A percentile compares a stretch with the other conserved stretches of the same genome.
These are phyloP conservation scores for Ustilago crameri DNA, from an alignment of 1,284 basidiomycete genomes.

Conservation along the genomic window DNA sequence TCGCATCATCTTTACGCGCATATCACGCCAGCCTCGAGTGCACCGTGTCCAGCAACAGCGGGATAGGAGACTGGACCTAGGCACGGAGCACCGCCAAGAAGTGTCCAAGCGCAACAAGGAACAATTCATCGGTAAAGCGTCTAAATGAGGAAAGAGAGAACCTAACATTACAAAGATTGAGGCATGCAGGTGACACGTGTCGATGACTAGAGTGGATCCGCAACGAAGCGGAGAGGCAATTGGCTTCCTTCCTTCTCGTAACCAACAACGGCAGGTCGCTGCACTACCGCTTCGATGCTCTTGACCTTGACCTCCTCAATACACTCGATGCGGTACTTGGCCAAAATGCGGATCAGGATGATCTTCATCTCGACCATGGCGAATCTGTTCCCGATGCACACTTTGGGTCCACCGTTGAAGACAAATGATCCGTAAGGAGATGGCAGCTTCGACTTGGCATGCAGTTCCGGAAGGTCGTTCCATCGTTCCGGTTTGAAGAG, in stretches of 20 bases:
- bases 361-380: slow-evolving; percentile 57
- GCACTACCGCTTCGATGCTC: slow-evolving; percentile 49
- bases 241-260: slow-evolving; percentile 48
- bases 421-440: slow-evolving; percentile 55
- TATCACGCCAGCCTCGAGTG: too few species aligned
- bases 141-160: too few species aligned
- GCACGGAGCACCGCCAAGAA: too few species aligned
- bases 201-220: slow-evolving; percentile 27
- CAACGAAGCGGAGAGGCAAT: slow-evolving; percentile 34
- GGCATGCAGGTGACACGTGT: too few species aligned
- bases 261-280: slow-evolving; percentile 45
- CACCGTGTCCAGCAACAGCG: too few species aligned
- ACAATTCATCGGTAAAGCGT: too few species aligned
- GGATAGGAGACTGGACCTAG: too few species aligned
- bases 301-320: slow-evolving; percentile 45
- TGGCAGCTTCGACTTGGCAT: slow-evolving; percentile 31
- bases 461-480: slow-evolving; percentile 43
- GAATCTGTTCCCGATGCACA: slow-evolving; percentile 62
- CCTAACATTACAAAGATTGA: too few species aligned
- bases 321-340: slow-evolving; percentile 37
- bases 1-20: too few species aligned
- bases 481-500: slow-evolving; percentile 61
- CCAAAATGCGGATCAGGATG: slow-evolving; percentile 36
- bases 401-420: slow-evolving; percentile 57
- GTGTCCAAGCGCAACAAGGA: too few species aligned